phyloP scores from a whole-genome alignment of 129 eudicot species.

The Heracleum sosnowskyi region DNA sequence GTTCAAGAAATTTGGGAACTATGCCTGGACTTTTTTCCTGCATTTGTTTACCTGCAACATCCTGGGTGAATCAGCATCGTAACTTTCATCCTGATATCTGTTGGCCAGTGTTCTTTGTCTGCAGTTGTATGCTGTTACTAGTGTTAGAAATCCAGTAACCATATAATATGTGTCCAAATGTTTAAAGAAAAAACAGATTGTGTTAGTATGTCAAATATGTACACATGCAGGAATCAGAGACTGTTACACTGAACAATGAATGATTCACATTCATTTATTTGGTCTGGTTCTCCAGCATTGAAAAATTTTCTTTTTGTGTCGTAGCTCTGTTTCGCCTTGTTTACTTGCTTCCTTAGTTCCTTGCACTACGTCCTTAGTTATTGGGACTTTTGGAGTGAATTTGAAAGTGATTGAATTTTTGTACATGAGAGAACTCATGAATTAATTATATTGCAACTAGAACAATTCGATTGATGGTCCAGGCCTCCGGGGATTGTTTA shows the following conservation, averaged over 20 bases:
- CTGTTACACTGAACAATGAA: not conserved
- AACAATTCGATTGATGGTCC: not conserved
- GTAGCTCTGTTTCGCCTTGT: not conserved
- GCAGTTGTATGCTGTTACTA: not conserved
- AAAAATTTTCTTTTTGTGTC: not conserved
- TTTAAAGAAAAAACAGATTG: not conserved
- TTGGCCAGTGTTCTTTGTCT: not conserved
- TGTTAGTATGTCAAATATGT: not conserved
- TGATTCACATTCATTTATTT: not conserved
- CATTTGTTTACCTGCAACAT: not conserved
- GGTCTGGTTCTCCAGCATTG: not conserved
- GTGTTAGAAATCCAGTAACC: not conserved
- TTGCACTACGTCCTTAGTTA: not conserved
- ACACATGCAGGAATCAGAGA: not conserved
- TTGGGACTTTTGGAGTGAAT: too few relatives aligned
- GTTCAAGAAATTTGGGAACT: not conserved
- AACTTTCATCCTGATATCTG: not conserved
- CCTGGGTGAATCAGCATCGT: not conserved
- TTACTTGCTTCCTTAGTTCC: not conserved
- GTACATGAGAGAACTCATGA: not conserved
- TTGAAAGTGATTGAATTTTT: too few relatives aligned
- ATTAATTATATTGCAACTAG: too few relatives aligned
- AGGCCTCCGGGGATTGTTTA: not conserved
- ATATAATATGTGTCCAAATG: not conserved
- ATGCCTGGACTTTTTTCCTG: not conserved